Base-by-base conservation (phyloP, 352 stramenopile species). In the Phytophthora crassamura region DNA sequence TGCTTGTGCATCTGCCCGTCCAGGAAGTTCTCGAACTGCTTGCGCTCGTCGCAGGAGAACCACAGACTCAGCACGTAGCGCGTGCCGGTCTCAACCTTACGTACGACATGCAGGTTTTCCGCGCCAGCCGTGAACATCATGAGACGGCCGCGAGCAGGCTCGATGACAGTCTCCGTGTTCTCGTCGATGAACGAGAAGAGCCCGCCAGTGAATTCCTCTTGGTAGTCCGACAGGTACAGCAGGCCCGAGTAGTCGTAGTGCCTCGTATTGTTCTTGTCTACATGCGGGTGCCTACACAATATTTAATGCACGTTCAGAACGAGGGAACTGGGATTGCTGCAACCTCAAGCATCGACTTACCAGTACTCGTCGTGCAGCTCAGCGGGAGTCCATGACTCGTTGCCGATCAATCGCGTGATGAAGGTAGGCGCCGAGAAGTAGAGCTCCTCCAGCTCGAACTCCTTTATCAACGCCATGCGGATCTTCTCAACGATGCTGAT, bases 401-500 rank as follows among this genome's bases (percentile, higher is more conserved):
- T 95, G n/a, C 89, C 90, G 22, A 94, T 74, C 8, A 97, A 78
- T 5, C 92, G 84, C 30, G 93, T 97, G 46, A 98, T 94, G 69
- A 98, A 98, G 9, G 93, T 98, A 15, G 93, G 93, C 15, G 90
- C 93, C n/a, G 92, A 97, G 60, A 98, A 98, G 59, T 97, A 95
- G 35, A 97, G 72, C 35, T 79, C 64, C 42, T 88, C 65, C 8
- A 96, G 64, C 33, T 76, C 25, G 47, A 97, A 97, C 51, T 94
- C 86, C 15, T 91, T 74, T 52, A 95, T 89, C 33, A 97, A 43
- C 16, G 78, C 77, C 50, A 80, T 38, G 3, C 86, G 85, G 51
- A 98, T 96, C 35, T 82, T 85, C 46, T 93, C 70, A 32, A 97
- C 93, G 36, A 93, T 72, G 20, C 75, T 88, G 42, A 64, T 22